These are phyloP conservation scores for Botryotinia globosa DNA, from an alignment of 2,329 filamentous ascomycete species.

Conservation along the genomic window DNA sequence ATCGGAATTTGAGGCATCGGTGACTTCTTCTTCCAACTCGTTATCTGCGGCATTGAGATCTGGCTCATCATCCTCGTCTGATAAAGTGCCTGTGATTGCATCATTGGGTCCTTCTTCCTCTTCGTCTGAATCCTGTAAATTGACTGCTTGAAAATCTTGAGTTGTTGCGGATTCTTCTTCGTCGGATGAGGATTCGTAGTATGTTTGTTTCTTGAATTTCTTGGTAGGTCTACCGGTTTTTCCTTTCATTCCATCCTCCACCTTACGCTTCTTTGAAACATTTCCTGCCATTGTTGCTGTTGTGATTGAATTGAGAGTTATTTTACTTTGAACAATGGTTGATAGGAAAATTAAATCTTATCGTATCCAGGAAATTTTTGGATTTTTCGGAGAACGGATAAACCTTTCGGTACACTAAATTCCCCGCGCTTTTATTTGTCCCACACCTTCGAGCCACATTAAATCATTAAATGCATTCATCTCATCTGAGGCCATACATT, in stretches of 20 bases:
- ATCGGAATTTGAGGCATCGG: slow-evolving; percentile 42
- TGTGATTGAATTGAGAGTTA: slow-evolving; percentile 16
- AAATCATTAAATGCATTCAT: slow-evolving; percentile 1
- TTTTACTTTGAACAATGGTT: not conserved
- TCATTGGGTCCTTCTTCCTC: slow-evolving; percentile 35
- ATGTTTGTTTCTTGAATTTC: slow-evolving; percentile 60
- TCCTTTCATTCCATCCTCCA: slow-evolving; percentile 56
- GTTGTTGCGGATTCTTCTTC: slow-evolving; percentile 41
- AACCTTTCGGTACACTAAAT: slow-evolving; percentile 16
- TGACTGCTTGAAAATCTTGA: slow-evolving; percentile 49
- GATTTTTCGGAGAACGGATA: slow-evolving; percentile 14
- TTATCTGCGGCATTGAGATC: slow-evolving; percentile 24
- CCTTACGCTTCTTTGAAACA: slow-evolving; percentile 53
- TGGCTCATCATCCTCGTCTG: slow-evolving; percentile 34
- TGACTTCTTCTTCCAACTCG: slow-evolving; percentile 37
- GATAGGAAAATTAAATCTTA: slow-evolving; percentile 17
- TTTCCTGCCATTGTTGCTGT: slow-evolving; percentile 35
- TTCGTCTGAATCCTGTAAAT: slow-evolving; percentile 44
- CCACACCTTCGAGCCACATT: slow-evolving; percentile 24
- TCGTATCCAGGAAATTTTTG: slow-evolving; percentile 18
- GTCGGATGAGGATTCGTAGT: slow-evolving; percentile 60
- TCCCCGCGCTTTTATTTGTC: slow-evolving; percentile 18
- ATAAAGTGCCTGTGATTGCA: slow-evolving; percentile 29
- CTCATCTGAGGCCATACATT: not conserved
- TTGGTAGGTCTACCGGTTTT: slow-evolving; percentile 48